Conservation (phyloP, 805 yeast genomes). For the Starmerella gropengiesseri region DNA sequence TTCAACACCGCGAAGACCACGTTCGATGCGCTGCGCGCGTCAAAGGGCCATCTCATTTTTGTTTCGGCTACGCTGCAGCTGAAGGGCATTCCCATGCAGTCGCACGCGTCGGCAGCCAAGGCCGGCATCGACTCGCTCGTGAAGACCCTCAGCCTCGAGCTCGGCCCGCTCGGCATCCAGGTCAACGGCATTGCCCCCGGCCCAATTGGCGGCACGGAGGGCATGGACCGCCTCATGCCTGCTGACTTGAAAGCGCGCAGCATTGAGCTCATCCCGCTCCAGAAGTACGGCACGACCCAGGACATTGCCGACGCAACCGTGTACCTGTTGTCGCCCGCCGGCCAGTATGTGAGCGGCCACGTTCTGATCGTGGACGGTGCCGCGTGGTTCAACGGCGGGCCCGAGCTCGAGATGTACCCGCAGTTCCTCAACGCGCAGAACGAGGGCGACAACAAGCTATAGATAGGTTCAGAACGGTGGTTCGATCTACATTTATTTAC, state of each 20-base stretch:
- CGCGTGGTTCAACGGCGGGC: slow-evolving; percentile 52
- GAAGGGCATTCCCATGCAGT: slow-evolving; percentile 77
- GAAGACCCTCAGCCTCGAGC: slow-evolving; percentile 75
- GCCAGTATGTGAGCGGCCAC: slow-evolving; percentile 63
- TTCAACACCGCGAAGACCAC: slow-evolving; percentile 83
- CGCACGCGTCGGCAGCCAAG: slow-evolving; percentile 90
- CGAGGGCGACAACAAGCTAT: slow-evolving; percentile 32
- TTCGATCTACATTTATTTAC: too few species aligned
- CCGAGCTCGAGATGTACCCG: slow-evolving; percentile 37
- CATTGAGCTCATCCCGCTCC: slow-evolving; percentile 42
- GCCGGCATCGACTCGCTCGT: slow-evolving; percentile 89
- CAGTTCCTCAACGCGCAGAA: slow-evolving; percentile 30
- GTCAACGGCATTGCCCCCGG: slow-evolving; percentile 89
- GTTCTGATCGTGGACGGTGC: slow-evolving; percentile 82
- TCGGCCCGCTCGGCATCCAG: slow-evolving; percentile 81
- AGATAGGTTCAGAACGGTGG: background rate
- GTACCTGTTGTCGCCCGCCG: slow-evolving; percentile 74
- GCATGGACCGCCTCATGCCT: slow-evolving; percentile 52
- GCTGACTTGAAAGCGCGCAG: slow-evolving; percentile 35
- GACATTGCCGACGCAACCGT: slow-evolving; percentile 88
- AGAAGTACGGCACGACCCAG: slow-evolving; percentile 44
- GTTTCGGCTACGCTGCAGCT: slow-evolving; percentile 86
- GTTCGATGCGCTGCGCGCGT: slow-evolving; percentile 49
- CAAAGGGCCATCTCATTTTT: slow-evolving; percentile 63
- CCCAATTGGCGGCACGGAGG: slow-evolving; percentile 78